A percentile compares a stretch with the other conserved stretches of the same genome.
These are phyloP conservation scores for Paraphaeosphaeria minitans DNA, from an alignment of 2,329 filamentous ascomycete genomes.

Conservation along the genomic window DNA sequence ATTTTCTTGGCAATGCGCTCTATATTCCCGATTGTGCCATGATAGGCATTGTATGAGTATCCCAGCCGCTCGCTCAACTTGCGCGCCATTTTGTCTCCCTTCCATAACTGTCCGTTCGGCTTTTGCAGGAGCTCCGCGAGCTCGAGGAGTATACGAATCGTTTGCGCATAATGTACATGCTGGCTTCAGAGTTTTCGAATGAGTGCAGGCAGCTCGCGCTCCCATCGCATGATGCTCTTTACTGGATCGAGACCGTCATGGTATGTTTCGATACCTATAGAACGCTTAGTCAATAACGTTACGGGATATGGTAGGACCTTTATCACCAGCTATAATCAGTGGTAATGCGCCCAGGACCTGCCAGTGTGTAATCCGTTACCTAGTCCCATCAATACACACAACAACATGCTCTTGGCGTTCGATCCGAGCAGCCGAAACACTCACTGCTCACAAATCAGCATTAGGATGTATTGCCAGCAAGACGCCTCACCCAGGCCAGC, in stretches of 20 bases:
- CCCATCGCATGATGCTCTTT: constrained; percentile 45
- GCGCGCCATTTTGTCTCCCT: constrained; percentile 31
- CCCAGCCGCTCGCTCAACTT: constrained; percentile 41
- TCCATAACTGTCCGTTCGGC: constrained; percentile 41
- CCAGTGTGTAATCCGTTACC: not conserved
- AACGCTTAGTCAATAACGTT: constrained; percentile 6
- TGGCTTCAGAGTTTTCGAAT: constrained; percentile 46
- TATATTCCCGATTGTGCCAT: constrained; percentile 43
- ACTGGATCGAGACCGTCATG: constrained; percentile 48
- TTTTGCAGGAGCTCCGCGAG: constrained; percentile 42
- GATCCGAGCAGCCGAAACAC: not conserved
- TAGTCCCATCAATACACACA: not conserved
- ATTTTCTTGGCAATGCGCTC: constrained; percentile 43
- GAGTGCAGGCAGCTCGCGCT: constrained; percentile 40
- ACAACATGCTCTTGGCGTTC: not conserved
- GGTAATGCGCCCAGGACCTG: constrained; percentile 45
- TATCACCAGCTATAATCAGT: constrained; percentile 41
- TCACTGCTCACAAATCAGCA: constrained; percentile 1
- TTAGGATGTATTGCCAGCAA: not conserved
- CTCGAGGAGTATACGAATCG: constrained; percentile 43
- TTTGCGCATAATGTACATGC: constrained; percentile 45
- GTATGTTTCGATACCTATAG: constrained; percentile 42
- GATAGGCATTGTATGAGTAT: constrained; percentile 43
- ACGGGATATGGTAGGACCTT: constrained; percentile 8
- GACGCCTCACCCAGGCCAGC: constrained; percentile 28